phyloP scores from a whole-genome alignment of 208 protist genomes.

The Trichomonas tenax region DNA sequence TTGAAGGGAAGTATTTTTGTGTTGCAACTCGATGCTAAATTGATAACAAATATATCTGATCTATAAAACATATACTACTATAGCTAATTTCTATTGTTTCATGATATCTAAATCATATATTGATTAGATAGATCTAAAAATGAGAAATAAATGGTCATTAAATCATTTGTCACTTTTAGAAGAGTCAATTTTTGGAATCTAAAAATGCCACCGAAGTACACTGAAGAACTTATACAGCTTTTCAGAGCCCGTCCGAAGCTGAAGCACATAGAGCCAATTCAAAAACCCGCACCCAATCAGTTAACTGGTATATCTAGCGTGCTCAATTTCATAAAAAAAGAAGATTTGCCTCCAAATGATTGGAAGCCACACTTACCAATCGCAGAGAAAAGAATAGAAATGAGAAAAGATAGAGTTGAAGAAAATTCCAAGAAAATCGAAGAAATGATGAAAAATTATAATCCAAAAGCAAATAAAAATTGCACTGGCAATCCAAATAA shows the following conservation, averaged over 20 bases:
- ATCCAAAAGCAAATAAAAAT: neutral
- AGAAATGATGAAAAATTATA: neutral
- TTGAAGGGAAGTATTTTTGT: too few species aligned
- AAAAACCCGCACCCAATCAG: neutral
- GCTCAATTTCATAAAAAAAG: neutral
- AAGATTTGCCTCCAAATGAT: neutral
- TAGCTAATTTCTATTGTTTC: too few species aligned
- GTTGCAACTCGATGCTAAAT: too few species aligned
- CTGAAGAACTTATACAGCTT: neutral
- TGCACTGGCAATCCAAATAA: neutral
- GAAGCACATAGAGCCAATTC: neutral
- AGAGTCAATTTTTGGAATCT: too few species aligned
- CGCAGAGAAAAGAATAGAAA: neutral
- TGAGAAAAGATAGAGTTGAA: neutral
- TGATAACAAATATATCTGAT: too few species aligned
- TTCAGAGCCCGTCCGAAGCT: neutral
- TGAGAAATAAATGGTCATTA: too few species aligned
- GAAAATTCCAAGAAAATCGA: neutral
- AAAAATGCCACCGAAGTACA: conserved; percentile 1
- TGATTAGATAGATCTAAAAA: too few species aligned
- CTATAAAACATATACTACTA: too few species aligned
- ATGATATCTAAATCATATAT: too few species aligned
- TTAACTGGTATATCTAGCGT: neutral
- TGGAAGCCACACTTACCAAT: neutral
- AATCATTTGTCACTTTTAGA: too few species aligned